These are phyloP conservation scores for Turritis glabra DNA, from an alignment of 345 rosid species.

Conservation along the genomic window DNA sequence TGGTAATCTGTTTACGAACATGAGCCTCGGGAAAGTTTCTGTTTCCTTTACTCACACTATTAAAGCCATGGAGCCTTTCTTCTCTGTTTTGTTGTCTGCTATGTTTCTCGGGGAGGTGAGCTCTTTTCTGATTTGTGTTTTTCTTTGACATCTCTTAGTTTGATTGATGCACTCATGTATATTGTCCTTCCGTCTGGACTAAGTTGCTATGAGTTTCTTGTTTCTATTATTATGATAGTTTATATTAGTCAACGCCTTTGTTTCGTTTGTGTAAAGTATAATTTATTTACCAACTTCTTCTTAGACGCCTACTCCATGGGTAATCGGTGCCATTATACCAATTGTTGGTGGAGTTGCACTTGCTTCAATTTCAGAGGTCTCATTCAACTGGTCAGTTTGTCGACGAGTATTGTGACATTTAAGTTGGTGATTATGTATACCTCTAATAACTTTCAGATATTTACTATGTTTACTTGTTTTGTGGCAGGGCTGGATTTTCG, in stretches of 20 bases:
- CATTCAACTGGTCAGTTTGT: constrained; percentile 81
- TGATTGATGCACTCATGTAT: background rate
- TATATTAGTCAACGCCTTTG: background rate
- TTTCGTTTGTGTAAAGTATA: background rate
- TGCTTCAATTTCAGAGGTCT: constrained; percentile 89
- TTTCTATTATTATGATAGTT: background rate
- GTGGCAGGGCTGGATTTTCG: constrained; percentile 80
- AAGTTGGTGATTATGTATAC: background rate
- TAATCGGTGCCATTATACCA: constrained; percentile 83
- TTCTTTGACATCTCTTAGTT: background rate
- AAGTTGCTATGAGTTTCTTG: background rate
- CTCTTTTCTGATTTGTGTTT: background rate
- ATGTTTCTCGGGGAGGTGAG: constrained; percentile 95
- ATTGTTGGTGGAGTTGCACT: constrained; percentile 96
- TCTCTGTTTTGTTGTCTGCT: constrained; percentile 90
- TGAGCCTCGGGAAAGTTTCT: constrained; percentile 98
- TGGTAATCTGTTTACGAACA: constrained; percentile 93
- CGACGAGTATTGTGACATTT: background rate
- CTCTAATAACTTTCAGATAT: background rate
- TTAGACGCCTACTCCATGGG: constrained; percentile 83
- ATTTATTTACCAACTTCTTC: background rate
- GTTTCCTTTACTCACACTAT: constrained; percentile 99
- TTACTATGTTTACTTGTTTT: background rate
- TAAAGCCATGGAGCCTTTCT: constrained; percentile 99
- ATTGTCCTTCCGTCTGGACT: background rate